Base-by-base conservation (phyloP, 345 rosid genomes). In the Aquilaria yunnanensis region DNA sequence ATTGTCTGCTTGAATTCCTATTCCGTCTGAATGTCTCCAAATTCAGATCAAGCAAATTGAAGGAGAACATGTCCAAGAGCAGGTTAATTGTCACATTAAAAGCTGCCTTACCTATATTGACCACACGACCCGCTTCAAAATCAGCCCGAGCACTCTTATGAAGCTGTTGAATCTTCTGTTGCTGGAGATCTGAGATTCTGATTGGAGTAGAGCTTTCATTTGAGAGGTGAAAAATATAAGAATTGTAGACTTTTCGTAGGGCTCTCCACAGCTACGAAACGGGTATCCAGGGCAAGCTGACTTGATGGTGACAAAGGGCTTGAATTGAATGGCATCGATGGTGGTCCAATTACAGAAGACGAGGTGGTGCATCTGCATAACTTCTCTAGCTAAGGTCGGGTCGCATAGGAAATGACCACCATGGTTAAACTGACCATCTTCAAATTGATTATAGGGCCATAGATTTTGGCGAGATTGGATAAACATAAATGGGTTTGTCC, bases 61-160 rank as follows among this genome's bases (percentile, higher is more conserved):
- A 33, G 0, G 89, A 84, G 48, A 79, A 67, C 37, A 71, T 56
- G 67, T 71, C 72, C 0, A 83, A 78, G 29, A 80, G 14, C 31
- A 76, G 51, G 54, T 76, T 79, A 11, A 84, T 71, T 9, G 52
- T 5, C 47, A 81, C 64, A 54, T 1, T 57, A 64, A 81, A 79
- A 5, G 75, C 62, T 30, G 71, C 78, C 37, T 61, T 60, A 16
- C 85, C 75, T 2, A 82, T 68, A 51, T 75, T 73, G 30, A 81
- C 75, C 29, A 70, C 64, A 31, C 56, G 59, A 12, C 70, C 75
- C 29, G 43, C 57, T 13, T 62, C 30, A 54, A 75, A 57, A 37
- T 66, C 34, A 32, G 59, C 74, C 34, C 33, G 55, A 9, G 69
- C 65, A 32, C 57, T 34, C 31, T 64, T 46, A 55, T 61, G 67